Evolutionary conservation across 768 basidiomycete species (phyloP).

Genomic region (Tricholoma terreum): DNA sequence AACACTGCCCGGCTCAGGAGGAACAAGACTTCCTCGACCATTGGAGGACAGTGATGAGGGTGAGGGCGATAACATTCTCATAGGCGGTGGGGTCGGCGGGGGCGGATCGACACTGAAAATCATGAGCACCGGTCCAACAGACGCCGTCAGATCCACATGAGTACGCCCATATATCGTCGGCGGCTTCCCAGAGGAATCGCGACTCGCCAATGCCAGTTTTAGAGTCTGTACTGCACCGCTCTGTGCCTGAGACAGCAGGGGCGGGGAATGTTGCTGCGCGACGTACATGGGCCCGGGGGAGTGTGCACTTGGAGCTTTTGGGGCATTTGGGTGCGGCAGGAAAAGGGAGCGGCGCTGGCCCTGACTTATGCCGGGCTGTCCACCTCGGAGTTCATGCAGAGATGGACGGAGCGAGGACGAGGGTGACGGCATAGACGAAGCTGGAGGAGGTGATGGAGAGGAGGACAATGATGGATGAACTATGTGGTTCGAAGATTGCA

Average conservation of each 20-base stretch:
- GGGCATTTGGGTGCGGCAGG: conserved; percentile 46
- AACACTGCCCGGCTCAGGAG: not conserved
- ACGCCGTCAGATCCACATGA: conserved; percentile 44
- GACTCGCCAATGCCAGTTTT: conserved; percentile 25
- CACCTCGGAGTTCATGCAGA: conserved; percentile 29
- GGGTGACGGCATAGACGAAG: conserved; percentile 11
- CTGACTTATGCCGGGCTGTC: conserved; percentile 26
- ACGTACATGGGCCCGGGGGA: conserved; percentile 63
- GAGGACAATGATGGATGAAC: not conserved
- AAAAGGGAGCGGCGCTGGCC: conserved; percentile 38
- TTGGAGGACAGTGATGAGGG: conserved; percentile 1
- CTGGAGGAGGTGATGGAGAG: conserved; percentile 6
- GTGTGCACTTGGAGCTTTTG: conserved; percentile 33
- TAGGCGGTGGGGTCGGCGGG: conserved; percentile 13
- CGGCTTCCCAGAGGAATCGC: conserved; percentile 17
- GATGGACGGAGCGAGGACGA: conserved; percentile 26
- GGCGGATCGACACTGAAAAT: conserved; percentile 55
- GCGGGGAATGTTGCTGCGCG: conserved; percentile 13
- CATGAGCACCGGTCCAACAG: conserved; percentile 60
- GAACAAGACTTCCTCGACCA: not conserved
- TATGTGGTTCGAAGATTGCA: not conserved
- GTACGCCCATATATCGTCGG: conserved; percentile 64
- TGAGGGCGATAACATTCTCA: not conserved
- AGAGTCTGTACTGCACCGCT: conserved; percentile 21
- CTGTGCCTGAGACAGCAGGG: conserved; percentile 3